Conservation (phyloP, 768 basidiomycete species). For the Clitopilus hobsonii region DNA sequence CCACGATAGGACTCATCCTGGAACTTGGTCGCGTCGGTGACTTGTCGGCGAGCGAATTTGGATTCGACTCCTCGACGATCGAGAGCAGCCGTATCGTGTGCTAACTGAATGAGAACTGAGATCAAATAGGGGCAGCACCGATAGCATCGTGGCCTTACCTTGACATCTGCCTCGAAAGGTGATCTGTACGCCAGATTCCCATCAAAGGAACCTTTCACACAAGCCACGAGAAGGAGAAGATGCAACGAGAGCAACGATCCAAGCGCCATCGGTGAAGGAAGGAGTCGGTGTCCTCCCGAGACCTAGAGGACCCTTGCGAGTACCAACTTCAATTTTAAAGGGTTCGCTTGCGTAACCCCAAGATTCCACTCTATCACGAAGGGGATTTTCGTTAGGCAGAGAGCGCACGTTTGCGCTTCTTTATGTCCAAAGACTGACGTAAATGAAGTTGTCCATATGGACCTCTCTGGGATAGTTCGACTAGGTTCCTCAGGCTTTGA, state of each 20-base stretch:
- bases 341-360: too few species aligned
- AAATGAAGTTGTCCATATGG: too few species aligned
- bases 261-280: too few species aligned
- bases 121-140: not conserved
- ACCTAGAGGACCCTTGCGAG: too few species aligned
- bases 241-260: not conserved
- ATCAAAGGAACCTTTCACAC: not conserved
- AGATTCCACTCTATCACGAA: too few species aligned
- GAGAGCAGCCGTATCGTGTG: not conserved
- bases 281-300: too few species aligned
- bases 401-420: too few species aligned
- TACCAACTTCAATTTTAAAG: too few species aligned
- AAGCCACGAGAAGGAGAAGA: not conserved
- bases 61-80: not conserved
- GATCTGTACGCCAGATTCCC: not conserved
- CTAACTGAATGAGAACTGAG: not conserved
- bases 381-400: too few species aligned
- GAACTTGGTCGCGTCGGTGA: constrained; percentile 18
- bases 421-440: too few species aligned
- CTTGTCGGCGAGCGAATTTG: not conserved
- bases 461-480: too few species aligned
- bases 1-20: constrained; percentile 46
- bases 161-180: not conserved
- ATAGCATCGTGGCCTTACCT: not conserved
- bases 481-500: too few species aligned